Percentiles rank a stretch among this genome's conserved stretches.
phyloP scores from a whole-genome alignment of 2,329 filamentous ascomycete genomes.

The Blumeria hordei region DNA sequence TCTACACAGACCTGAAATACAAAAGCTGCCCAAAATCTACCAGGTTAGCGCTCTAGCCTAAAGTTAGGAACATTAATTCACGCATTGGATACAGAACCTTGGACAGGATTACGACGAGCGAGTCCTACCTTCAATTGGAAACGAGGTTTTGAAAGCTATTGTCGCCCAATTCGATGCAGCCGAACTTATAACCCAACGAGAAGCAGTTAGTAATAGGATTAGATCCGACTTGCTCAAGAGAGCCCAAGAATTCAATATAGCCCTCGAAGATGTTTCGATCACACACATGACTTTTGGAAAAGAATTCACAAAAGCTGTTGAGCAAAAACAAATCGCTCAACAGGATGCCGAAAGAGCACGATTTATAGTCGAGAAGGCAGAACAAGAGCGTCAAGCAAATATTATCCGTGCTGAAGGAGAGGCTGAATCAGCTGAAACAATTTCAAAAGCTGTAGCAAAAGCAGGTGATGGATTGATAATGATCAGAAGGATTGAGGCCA shows the following conservation, averaged over 20 bases:
- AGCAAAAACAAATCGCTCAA: constrained; percentile 99
- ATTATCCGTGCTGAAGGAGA: constrained; percentile 97
- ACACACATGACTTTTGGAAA: constrained; percentile 99
- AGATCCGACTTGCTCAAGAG: constrained; percentile 76
- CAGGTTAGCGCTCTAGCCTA: constrained; percentile 36
- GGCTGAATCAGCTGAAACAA: constrained; percentile 87
- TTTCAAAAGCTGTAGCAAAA: constrained; percentile 82
- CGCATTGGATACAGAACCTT: constrained; percentile 41
- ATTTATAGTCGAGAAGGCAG: constrained; percentile 95
- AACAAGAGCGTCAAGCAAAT: constrained; percentile 96
- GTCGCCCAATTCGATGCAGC: constrained; percentile 97
- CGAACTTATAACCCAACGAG: constrained; percentile 95
- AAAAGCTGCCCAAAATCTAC: constrained; percentile 89
- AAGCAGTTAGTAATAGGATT: constrained; percentile 89
- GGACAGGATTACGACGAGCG: constrained; percentile 96
- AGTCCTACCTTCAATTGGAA: constrained; percentile 93
- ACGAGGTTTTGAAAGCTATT: constrained; percentile 96
- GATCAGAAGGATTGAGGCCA: constrained; percentile 93
- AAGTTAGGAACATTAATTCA: background rate
- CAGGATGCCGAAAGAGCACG: constrained; percentile 92
- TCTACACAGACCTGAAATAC: constrained; percentile 79
- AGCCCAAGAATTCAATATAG: constrained; percentile 94
- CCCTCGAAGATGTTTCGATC: constrained; percentile 94
- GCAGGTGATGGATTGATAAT: constrained; percentile 78
- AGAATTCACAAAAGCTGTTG: constrained; percentile 94